These are phyloP conservation scores for Candida corydali DNA, from an alignment of 805 yeast species.

Conservation along the genomic window DNA sequence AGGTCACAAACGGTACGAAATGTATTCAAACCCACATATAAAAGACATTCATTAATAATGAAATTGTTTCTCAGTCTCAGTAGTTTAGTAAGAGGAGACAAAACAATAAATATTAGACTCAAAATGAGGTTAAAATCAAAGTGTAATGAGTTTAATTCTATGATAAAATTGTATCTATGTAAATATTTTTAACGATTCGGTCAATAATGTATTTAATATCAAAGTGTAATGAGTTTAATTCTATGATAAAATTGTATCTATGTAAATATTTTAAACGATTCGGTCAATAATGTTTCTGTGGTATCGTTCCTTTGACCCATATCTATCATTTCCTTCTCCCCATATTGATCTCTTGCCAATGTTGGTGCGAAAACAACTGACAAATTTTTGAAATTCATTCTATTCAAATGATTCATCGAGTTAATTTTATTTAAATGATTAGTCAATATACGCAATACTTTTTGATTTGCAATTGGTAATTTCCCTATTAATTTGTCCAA, in stretches of 20 bases:
- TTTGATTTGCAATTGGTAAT: slow-evolving; percentile 67
- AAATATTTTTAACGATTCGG: too few relatives aligned
- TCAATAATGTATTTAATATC: too few relatives aligned
- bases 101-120: too few relatives aligned
- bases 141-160: too few relatives aligned
- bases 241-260: too few relatives aligned
- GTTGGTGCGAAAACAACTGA: slow-evolving; percentile 96
- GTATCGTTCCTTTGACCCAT: slow-evolving; percentile 76
- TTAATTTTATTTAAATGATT: slow-evolving; percentile 64
- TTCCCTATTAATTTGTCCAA: slow-evolving; percentile 42
- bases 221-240: too few relatives aligned
- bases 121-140: too few relatives aligned
- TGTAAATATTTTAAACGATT: slow-evolving; percentile 39
- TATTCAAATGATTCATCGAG: slow-evolving; percentile 48
- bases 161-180: too few relatives aligned
- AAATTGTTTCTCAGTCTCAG: too few relatives aligned
- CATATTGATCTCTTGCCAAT: slow-evolving; percentile 69
- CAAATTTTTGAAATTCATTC: slow-evolving; percentile 80
- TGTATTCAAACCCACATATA: slow-evolving; percentile 66
- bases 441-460: slow-evolving; percentile 52
- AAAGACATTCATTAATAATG: slow-evolving; percentile 50
- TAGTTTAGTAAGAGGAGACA: too few relatives aligned
- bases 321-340: slow-evolving; percentile 80
- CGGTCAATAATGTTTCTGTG: slow-evolving; percentile 64
- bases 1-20: slow-evolving; percentile 69